Evolutionary conservation across 139 green algal genomes (phyloP), one percentile per base, ranked within the genome.

Genomic region (Chlamydomonas incerta): DNA sequence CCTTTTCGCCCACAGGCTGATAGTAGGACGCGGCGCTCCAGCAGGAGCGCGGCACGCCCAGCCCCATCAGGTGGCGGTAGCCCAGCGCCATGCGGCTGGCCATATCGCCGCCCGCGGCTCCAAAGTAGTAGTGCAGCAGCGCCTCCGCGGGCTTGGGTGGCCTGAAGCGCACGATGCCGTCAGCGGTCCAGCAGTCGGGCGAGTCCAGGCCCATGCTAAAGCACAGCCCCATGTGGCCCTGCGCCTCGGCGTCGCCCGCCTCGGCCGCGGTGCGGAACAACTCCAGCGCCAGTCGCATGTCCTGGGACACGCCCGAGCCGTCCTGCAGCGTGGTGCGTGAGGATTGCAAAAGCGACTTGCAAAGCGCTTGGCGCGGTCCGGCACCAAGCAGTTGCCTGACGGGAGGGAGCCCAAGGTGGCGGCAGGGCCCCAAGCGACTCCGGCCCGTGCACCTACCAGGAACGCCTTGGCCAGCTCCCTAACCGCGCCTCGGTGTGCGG

Each of bases 11-110:
- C 34, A 95, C 95, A 0, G 93, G 92, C 55, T 92, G 87, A 88
- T 98, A 98, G 91, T 99, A 99, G 55, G 96, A 71, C 24, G 93
- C 93, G 2, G 94, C 95, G 3, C 93, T 82, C 83, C 92, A 91
- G 90, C 97, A 99, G 79, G 76, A 94, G 63, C 95, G 91, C 0
- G 96, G 96, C 77, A 88, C 96, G 9, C 93, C 94, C 20, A 96
- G 72, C 17, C 97, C 97, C 35, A 94, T 87, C 73, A 93, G 79
- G 87, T 98, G 93, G 35, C 93, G 90, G 91, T 96, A 97, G n/a
- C 94, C 97, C 31, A 99, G 91, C 2, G 90, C 92, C 90, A 98
- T 90, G 52, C 93, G 89, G 2, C 93, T 92, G 13, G 93, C 72
- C 23, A 89, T 77, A 80, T 98, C 93, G 28, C 93, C 95, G 4